These are phyloP conservation scores for Zopfia rhizophila DNA, from an alignment of 2,329 filamentous ascomycete genomes.

Conservation along the genomic window DNA sequence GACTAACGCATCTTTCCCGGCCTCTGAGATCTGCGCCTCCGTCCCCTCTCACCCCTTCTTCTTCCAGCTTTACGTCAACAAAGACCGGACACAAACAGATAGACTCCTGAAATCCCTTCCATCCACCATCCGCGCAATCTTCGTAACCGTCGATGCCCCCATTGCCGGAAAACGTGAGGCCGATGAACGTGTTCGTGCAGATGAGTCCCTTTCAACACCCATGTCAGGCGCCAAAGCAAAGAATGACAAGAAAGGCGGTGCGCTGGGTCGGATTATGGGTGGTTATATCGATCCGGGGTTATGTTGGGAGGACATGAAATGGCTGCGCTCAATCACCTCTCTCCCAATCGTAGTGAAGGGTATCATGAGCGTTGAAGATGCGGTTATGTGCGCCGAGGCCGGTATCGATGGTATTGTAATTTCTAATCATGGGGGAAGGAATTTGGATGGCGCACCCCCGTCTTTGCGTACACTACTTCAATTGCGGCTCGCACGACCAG, in stretches of 20 bases:
- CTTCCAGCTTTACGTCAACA: constrained; percentile 41
- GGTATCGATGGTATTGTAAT: constrained; percentile 60
- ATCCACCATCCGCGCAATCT: constrained; percentile 17
- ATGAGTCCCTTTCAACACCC: constrained; percentile 50
- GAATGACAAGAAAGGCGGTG: constrained; percentile 66
- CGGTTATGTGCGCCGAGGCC: constrained; percentile 53
- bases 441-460: constrained; percentile 62
- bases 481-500: constrained; percentile 69
- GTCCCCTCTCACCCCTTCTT: constrained; percentile 27
- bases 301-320: constrained; percentile 57
- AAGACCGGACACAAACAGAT: constrained; percentile 19
- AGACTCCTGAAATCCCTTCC: constrained; percentile 18
- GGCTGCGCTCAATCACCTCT: constrained; percentile 46
- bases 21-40: constrained; percentile 29
- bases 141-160: constrained; percentile 36
- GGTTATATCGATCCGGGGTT: constrained; percentile 67
- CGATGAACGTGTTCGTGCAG: constrained; percentile 46
- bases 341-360: constrained; percentile 55
- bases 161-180: constrained; percentile 38
- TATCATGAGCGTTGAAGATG: constrained; percentile 54
- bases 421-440: constrained; percentile 64
- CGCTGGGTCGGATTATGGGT: constrained; percentile 67
- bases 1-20: constrained; percentile 37
- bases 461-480: constrained; percentile 70
- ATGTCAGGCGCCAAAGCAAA: constrained; percentile 62